Base-by-base conservation (phyloP, 306 rosid genomes). In the Quillaja saponaria region DNA sequence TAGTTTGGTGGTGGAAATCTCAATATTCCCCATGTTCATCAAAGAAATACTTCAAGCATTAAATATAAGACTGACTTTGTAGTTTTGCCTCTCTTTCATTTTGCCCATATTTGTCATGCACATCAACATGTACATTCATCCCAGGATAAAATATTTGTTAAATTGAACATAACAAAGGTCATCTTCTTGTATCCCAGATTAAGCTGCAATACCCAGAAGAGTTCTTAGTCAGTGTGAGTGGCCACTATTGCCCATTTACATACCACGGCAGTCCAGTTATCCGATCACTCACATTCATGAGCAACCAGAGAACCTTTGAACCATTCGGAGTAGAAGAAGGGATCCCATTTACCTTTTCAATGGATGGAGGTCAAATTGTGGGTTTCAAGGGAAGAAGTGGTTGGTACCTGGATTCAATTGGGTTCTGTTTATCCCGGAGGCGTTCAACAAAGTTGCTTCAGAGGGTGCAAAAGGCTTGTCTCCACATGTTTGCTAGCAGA, bases 321-420 rank as follows among this genome's bases (percentile, higher is more conserved):
- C 83, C 90, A 3, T 85, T 46, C 3, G 90, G 96, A 21, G 45
- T 63, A 20, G 81, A 82, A 74, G 84, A 85, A 67, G 92, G 90
- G 47, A 88, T 82, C 5, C 85, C 82, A 3, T 88, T 85, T 65
- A 73, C 76, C 18, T 81, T 81, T 48, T 56, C 79, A 19, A 58
- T 75, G 42, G 80, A 82, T 5, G 90, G 87, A 55, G 84, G 82
- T 10, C 44, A 51, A 15, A 81, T 85, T 53, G 90, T 82, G 12
- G 90, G 92, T 3, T 71, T 88, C 28, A 78, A 69, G 49, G 96
- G 96, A 6, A 39, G 66, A 59, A 0, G 76, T 40, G 86, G 77
- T 50, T 75, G 80, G 82, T 79, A 64, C 66, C 44, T 88, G 35
- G 90, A 85, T 54, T 69, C 84, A 10, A 54, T 79, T 55, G 85